These are phyloP conservation scores for Colletotrichum sp. DNA, from an alignment of 2,329 filamentous ascomycete genomes.

Conservation along the genomic window DNA sequence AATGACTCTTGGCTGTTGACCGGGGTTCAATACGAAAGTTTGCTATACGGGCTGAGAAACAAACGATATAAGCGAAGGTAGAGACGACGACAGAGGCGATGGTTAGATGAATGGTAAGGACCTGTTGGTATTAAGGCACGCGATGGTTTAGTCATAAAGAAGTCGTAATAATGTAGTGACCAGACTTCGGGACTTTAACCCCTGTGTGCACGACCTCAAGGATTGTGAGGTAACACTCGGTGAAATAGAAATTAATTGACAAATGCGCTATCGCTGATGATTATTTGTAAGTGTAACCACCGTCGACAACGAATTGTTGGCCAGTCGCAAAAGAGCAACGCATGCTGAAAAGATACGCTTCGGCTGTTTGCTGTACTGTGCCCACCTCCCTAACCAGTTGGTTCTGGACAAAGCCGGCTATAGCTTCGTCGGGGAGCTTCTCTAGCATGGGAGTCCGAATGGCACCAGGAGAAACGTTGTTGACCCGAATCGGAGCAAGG, in stretches of 20 bases:
- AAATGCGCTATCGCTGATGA: background rate
- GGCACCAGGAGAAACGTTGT: background rate
- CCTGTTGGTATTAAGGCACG: background rate
- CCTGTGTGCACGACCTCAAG: fast-evolving
- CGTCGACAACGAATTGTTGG: background rate
- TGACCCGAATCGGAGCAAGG: background rate
- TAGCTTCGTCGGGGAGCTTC: background rate
- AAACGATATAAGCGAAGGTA: fast-evolving
- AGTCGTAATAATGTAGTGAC: background rate
- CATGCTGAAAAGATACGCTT: background rate
- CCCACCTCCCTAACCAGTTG: background rate
- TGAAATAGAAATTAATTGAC: background rate
- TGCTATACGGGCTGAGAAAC: background rate
- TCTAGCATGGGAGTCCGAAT: background rate
- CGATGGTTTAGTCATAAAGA: background rate
- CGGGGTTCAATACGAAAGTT: fast-evolving
- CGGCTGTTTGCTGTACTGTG: background rate
- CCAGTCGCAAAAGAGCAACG: background rate
- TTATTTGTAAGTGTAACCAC: background rate
- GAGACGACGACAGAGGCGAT: background rate
- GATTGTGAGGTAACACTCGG: background rate
- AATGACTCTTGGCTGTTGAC: background rate
- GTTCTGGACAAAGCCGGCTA: background rate
- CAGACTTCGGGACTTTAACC: background rate
- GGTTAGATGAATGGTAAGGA: fast-evolving